Base-by-base conservation (phyloP, 2,329 filamentous ascomycete genomes). In the Chaetomium sp. region DNA sequence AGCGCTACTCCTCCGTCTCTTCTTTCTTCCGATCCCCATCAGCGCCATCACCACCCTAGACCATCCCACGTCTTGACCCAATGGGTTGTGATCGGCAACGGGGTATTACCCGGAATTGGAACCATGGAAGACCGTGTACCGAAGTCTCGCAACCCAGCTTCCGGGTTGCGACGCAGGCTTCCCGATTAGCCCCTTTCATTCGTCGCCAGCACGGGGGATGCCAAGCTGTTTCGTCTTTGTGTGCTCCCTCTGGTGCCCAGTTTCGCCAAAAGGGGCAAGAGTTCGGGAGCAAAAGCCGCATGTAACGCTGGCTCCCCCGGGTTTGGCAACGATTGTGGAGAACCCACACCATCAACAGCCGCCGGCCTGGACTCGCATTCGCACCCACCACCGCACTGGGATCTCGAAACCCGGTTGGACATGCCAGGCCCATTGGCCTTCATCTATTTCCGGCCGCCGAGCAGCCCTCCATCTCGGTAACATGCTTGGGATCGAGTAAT, bases 41-140 rank as follows among this genome's bases (percentile, higher is more conserved):
- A 9, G n/a, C 7, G 45, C 21, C 38, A 42, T 42, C 38, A 7
- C 38, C 5, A 7, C 5, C 38, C 16, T 1, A 16, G 38, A 2
- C 47, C 21, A 50, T 8, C 23, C 50, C 50, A 19, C 54, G 21
- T 31, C 38, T 49, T 8, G 19, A 42, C 25, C 54, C 5, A 54
- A 23, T 10, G 58, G 49, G n/a, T 57, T 33, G 45, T 16, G 63
- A 64, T 58, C 57, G 58, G 50, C 63, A 56, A 35, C 49, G 57
- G 62, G 42, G 33, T 31, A 63, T n/a, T 62, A 21, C 58, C 67
- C 57, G 60, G 62, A 67, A 66, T 59, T 50, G 68, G 60, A 63
- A 68, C 56, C 57, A 67, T 69, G 68, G 68, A 68, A 61, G 66
- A n/a, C 8, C 33, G 62, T 47, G 63, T 67, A 65, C 66, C 68